These are phyloP conservation scores for Mycena metata DNA, from an alignment of 768 basidiomycete species.

Conservation along the genomic window DNA sequence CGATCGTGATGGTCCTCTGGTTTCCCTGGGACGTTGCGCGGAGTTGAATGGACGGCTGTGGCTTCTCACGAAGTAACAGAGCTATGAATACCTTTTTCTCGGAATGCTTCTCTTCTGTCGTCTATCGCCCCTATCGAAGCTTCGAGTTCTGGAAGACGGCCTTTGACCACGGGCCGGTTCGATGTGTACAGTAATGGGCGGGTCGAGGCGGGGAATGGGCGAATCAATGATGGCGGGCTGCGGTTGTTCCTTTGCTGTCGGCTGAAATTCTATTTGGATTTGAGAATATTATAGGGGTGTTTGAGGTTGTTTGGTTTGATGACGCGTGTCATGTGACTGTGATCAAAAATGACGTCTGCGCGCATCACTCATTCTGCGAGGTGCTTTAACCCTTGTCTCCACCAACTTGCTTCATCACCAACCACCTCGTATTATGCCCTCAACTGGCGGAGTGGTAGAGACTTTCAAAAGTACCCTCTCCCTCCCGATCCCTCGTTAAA, in stretches of 20 bases:
- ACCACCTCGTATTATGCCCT: slow-evolving; percentile 61
- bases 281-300: too few relatives aligned
- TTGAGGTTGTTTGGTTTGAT: too few relatives aligned
- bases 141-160: slow-evolving; percentile 10
- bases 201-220: too few relatives aligned
- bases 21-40: not conserved
- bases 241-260: too few relatives aligned
- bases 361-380: too few relatives aligned
- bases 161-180: slow-evolving; percentile 5
- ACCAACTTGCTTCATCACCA: slow-evolving; percentile 15
- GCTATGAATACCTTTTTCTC: slow-evolving; percentile 3
- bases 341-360: too few relatives aligned
- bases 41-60: not conserved
- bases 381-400: not conserved
- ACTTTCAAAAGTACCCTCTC: slow-evolving; percentile 83
- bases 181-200: not conserved
- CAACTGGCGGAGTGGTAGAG: slow-evolving; percentile 76
- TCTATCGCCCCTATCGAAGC: slow-evolving; percentile 21
- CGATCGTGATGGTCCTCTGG: not conserved
- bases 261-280: too few relatives aligned
- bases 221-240: too few relatives aligned
- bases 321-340: too few relatives aligned
- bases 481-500: slow-evolving; percentile 34
- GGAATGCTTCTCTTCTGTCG: slow-evolving; percentile 13
- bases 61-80: slow-evolving; percentile 1